phyloP scores from a whole-genome alignment of 352 stramenopile genomes.

The Globisporangium heterothallicum region DNA sequence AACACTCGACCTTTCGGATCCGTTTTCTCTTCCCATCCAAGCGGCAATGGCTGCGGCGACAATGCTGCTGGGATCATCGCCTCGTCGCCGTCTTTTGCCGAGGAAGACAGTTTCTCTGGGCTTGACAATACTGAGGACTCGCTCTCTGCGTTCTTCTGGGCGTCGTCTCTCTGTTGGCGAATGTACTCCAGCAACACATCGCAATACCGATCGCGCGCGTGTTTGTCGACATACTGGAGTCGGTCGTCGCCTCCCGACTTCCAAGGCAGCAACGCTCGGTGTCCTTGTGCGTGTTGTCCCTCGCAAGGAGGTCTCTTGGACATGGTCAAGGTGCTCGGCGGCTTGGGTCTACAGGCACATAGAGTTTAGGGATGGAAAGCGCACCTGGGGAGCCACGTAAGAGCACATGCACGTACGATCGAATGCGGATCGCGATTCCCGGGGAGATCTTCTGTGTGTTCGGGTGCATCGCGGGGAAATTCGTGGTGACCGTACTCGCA shows the following conservation, averaged over 20 bases:
- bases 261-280: slow-evolving; percentile 19
- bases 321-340: slow-evolving; percentile 49
- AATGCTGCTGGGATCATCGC: not conserved
- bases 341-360: slow-evolving; percentile 34
- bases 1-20: slow-evolving; percentile 65
- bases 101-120: slow-evolving; percentile 5
- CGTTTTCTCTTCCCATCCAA: slow-evolving; percentile 66
- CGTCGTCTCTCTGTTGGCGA: slow-evolving; percentile 54
- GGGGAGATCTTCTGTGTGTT: slow-evolving; percentile 63
- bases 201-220: slow-evolving; percentile 58
- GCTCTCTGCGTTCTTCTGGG: not conserved
- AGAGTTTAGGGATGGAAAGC: not conserved
- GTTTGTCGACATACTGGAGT: slow-evolving; percentile 41
- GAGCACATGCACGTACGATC: slow-evolving; percentile 28
- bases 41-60: slow-evolving; percentile 28
- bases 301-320: slow-evolving; percentile 22
- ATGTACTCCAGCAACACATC: slow-evolving; percentile 70
- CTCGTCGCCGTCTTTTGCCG: slow-evolving; percentile 6
- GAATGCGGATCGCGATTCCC: slow-evolving; percentile 55
- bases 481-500: slow-evolving; percentile 57
- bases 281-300: slow-evolving; percentile 3
- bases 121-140: not conserved
- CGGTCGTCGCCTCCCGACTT: slow-evolving; percentile 23
- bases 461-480: slow-evolving; percentile 81
- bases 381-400: not conserved